Percentiles rank a stretch among this genome's conserved stretches.
phyloP scores from a whole-genome alignment of 768 basidiomycete genomes.

The Suillus tomentosus region DNA sequence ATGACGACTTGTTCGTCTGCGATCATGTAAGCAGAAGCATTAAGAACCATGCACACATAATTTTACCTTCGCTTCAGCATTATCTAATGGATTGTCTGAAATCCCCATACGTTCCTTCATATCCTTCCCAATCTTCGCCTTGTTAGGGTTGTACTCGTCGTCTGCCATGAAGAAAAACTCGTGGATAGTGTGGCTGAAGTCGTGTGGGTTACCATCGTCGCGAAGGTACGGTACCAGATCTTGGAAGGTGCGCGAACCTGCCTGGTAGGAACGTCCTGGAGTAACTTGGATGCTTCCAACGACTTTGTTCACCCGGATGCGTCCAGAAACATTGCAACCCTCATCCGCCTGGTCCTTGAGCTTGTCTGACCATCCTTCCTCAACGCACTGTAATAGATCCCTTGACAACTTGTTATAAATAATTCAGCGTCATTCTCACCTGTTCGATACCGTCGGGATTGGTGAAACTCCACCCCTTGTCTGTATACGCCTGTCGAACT shows the following conservation, averaged over 20 bases:
- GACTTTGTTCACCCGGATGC: constrained; percentile 95
- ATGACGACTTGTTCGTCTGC: constrained; percentile 76
- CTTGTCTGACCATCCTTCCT: constrained; percentile 95
- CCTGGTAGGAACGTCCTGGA: constrained; percentile 94
- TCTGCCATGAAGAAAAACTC: constrained; percentile 77
- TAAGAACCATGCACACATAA: neutral
- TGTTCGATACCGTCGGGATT: constrained; percentile 93
- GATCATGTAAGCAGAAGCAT: constrained; percentile 13
- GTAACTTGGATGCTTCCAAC: constrained; percentile 94
- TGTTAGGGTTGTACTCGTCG: constrained; percentile 75
- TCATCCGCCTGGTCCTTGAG: constrained; percentile 90
- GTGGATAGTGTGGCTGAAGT: constrained; percentile 90
- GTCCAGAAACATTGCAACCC: constrained; percentile 92
- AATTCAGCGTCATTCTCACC: constrained; percentile 46
- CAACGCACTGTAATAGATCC: constrained; percentile 64
- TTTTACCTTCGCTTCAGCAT: constrained; percentile 56
- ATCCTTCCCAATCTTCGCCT: constrained; percentile 57
- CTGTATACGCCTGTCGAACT: constrained; percentile 85
- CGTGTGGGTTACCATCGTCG: constrained; percentile 85
- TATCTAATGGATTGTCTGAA: constrained; percentile 74
- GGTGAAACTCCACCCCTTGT: constrained; percentile 93
- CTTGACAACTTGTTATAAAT: neutral
- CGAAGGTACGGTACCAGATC: constrained; percentile 94
- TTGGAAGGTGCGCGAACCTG: constrained; percentile 73
- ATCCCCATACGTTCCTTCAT: constrained; percentile 79